Evolutionary conservation across 2,329 filamentous ascomycete genomes (phyloP).

Genomic region (Chaetothyriales sp.): DNA sequence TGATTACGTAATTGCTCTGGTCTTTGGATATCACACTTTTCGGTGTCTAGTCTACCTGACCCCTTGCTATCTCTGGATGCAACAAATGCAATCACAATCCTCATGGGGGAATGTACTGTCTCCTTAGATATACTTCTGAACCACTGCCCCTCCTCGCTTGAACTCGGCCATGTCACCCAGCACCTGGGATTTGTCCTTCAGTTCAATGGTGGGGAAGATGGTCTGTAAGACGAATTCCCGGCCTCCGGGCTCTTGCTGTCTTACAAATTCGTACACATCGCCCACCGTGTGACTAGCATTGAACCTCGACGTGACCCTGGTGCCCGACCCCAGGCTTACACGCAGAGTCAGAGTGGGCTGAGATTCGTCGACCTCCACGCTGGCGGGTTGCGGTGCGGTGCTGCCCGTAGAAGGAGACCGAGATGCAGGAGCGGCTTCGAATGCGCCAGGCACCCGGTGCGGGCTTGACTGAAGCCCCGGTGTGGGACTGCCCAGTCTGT

Average conservation of each 20-base stretch:
- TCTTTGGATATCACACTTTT: too few relatives aligned
- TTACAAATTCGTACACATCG: constrained; percentile 48
- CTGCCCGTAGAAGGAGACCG: constrained; percentile 17
- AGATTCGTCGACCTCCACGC: constrained; percentile 40
- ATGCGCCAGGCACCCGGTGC: constrained; percentile 16
- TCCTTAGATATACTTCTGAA: constrained; percentile 29
- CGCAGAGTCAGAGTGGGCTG: constrained; percentile 45
- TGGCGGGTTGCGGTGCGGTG: constrained; percentile 17
- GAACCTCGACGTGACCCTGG: constrained; percentile 45
- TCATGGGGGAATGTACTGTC: not conserved
- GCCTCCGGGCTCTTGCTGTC: constrained; percentile 36
- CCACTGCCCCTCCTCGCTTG: constrained; percentile 35
- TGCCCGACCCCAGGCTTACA: constrained; percentile 48
- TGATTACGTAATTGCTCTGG: too few relatives aligned
- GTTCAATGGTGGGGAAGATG: constrained; percentile 49
- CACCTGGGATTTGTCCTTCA: constrained; percentile 37
- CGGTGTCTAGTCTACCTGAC: not conserved
- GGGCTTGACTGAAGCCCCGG: constrained; percentile 28
- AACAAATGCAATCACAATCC: not conserved
- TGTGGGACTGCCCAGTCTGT: constrained; percentile 48
- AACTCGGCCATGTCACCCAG: constrained; percentile 35
- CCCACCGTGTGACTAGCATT: constrained; percentile 51
- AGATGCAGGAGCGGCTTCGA: constrained; percentile 20
- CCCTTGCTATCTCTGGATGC: not conserved
- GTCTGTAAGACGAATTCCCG: constrained; percentile 48